Conservation (phyloP, 495 filamentous ascomycete genomes). For the Aspergillus affinis region DNA sequence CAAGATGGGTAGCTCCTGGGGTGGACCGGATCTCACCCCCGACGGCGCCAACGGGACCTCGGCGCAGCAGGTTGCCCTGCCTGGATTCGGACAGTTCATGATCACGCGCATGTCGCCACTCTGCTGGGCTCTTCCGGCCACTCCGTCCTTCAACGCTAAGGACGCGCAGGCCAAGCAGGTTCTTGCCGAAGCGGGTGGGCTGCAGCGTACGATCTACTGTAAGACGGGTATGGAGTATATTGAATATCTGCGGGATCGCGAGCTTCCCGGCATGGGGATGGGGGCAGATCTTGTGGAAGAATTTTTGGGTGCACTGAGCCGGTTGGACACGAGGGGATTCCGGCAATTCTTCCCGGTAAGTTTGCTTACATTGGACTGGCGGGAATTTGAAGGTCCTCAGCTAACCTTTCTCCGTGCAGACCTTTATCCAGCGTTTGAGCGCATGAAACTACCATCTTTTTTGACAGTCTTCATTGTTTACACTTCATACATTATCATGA, state of each 20-base stretch:
- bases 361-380: constrained; percentile 3
- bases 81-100: constrained; percentile 91
- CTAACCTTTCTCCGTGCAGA: constrained; percentile 24
- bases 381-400: neutral
- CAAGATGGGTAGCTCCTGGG: constrained; percentile 81
- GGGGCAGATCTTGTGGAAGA: constrained; percentile 51
- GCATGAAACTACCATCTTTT: constrained; percentile 29
- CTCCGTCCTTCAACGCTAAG: constrained; percentile 71
- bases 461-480: neutral
- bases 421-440: constrained; percentile 51
- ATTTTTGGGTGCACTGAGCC: constrained; percentile 54
- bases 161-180: constrained; percentile 86
- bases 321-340: constrained; percentile 52
- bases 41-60: constrained; percentile 44
- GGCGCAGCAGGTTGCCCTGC: constrained; percentile 55
- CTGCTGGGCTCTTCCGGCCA: constrained; percentile 80
- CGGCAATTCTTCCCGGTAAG: constrained; percentile 55
- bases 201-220: constrained; percentile 83
- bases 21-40: constrained; percentile 70
- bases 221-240: constrained; percentile 73
- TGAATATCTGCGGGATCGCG: constrained; percentile 52
- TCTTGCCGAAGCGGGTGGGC: constrained; percentile 73
- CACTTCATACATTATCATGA: constrained; percentile 16
- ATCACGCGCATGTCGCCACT: constrained; percentile 83
- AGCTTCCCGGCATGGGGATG: constrained; percentile 56